A percentile compares a stretch with the other conserved stretches of the same genome.
These are phyloP conservation scores for Fusarium sp. DNA, from an alignment of 2,329 filamentous ascomycete genomes.

Conservation along the genomic window DNA sequence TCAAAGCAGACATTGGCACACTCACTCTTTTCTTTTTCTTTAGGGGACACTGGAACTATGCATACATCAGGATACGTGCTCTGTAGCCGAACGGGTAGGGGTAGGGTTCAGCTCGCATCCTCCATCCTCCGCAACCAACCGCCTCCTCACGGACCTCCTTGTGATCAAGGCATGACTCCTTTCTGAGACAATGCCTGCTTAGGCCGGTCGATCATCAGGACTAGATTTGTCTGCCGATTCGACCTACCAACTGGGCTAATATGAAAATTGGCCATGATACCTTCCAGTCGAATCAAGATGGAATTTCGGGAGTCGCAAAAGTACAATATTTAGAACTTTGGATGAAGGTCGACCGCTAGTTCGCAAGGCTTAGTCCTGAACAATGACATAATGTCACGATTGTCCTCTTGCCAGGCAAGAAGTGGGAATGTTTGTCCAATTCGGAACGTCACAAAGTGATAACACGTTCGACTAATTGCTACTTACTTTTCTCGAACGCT, in stretches of 20 bases:
- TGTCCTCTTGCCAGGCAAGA: slow-evolving; percentile 23
- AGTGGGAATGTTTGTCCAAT: slow-evolving; percentile 5
- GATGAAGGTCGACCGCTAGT: slow-evolving; percentile 15
- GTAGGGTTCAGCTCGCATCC: slow-evolving; percentile 38
- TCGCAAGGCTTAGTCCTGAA: slow-evolving; percentile 31
- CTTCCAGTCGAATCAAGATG: slow-evolving; percentile 4
- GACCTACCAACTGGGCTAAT: slow-evolving; percentile 28
- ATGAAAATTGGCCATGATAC: slow-evolving; percentile 17
- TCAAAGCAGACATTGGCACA: neutral
- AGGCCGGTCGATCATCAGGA: slow-evolving; percentile 47
- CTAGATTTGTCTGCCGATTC: slow-evolving; percentile 31
- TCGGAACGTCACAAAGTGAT: slow-evolving; percentile 16
- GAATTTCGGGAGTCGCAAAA: slow-evolving; percentile 4
- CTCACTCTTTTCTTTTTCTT: slow-evolving; percentile 42
- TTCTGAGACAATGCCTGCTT: slow-evolving; percentile 45
- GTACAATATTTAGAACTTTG: neutral
- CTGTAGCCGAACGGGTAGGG: slow-evolving; percentile 37
- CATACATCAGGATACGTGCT: slow-evolving; percentile 24
- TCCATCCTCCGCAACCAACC: slow-evolving; percentile 44
- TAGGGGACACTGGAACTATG: slow-evolving; percentile 9
- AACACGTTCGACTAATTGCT: slow-evolving; percentile 12
- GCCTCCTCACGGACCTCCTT: slow-evolving; percentile 40
- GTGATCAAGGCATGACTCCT: slow-evolving; percentile 41
- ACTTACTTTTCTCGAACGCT: slow-evolving; percentile 39
- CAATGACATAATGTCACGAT: slow-evolving; percentile 14